phyloP scores from a whole-genome alignment of 495 filamentous ascomycete species.

The Pseudevernia furfuracea region DNA sequence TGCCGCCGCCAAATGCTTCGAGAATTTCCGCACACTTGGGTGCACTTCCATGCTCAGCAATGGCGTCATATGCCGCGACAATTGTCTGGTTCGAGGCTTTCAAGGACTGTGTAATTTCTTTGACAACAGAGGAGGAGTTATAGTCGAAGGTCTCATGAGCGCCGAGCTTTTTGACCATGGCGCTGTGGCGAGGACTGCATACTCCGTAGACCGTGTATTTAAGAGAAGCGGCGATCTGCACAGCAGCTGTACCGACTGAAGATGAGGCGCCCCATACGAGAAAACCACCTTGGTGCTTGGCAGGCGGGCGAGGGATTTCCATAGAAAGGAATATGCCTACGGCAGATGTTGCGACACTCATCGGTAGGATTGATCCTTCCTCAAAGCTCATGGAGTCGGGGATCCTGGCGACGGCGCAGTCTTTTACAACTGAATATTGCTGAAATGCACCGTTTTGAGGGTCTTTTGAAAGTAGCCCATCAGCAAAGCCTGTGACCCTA shows the following conservation, averaged over 20 bases:
- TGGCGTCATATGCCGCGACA: constrained; percentile 21
- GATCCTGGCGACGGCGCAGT: constrained; percentile 31
- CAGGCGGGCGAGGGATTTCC: constrained; percentile 22
- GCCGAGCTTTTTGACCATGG: constrained; percentile 33
- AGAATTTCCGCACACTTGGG: constrained; percentile 30
- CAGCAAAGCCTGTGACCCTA: constrained; percentile 33
- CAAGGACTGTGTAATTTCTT: constrained; percentile 30
- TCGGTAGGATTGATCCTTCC: constrained; percentile 39
- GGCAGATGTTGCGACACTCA: constrained; percentile 27
- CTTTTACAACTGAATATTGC: constrained; percentile 27
- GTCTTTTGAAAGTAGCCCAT: constrained; percentile 23
- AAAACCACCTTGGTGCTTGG: constrained; percentile 25
- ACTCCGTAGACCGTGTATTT: constrained; percentile 33
- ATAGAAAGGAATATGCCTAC: constrained; percentile 21
- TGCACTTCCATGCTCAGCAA: constrained; percentile 15
- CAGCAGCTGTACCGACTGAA: constrained; percentile 31
- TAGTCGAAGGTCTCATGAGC: constrained; percentile 33
- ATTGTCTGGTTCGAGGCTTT: constrained; percentile 18
- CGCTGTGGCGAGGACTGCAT: constrained; percentile 31
- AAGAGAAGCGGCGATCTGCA: constrained; percentile 34
- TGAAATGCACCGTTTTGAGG: constrained; percentile 30
- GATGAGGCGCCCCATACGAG: constrained; percentile 37
- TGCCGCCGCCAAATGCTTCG: constrained; percentile 32
- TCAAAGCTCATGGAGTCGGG: constrained; percentile 37
- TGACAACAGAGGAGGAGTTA: constrained; percentile 27